These are phyloP conservation scores for Domatiomyces globalis DNA, from an alignment of 2,329 filamentous ascomycete genomes.

Conservation along the genomic window DNA sequence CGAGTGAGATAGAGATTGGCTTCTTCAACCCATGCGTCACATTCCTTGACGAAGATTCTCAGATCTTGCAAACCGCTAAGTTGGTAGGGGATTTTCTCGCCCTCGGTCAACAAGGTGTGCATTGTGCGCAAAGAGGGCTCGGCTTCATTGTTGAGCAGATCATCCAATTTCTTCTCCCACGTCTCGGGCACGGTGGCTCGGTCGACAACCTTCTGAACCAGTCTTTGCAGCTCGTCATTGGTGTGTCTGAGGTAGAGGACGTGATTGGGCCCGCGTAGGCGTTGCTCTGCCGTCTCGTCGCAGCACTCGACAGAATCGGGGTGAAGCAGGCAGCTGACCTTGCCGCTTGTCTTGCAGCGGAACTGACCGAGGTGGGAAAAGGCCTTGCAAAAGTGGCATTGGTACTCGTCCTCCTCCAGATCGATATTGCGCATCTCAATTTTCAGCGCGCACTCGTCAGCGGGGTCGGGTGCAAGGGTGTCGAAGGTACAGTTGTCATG, in stretches of 20 bases:
- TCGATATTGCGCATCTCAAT: constrained; percentile 57
- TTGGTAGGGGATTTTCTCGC: constrained; percentile 88
- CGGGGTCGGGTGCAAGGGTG: constrained; percentile 18
- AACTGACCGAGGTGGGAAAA: constrained; percentile 87
- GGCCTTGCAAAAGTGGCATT: constrained; percentile 81
- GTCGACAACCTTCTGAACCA: constrained; percentile 65
- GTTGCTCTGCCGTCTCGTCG: constrained; percentile 49
- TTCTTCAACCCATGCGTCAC: constrained; percentile 96
- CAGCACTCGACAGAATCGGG: constrained; percentile 73
- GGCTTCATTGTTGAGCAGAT: constrained; percentile 66
- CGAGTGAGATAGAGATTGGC: constrained; percentile 91
- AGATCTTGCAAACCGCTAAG: constrained; percentile 69
- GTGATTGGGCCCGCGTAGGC: constrained; percentile 58
- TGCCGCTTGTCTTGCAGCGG: constrained; percentile 67
- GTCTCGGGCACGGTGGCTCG: constrained; percentile 72
- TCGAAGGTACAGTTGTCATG: constrained; percentile 41
- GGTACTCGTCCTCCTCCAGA: constrained; percentile 79
- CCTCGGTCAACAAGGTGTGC: constrained; percentile 72
- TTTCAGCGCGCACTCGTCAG: constrained; percentile 42
- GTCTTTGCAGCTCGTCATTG: constrained; percentile 51
- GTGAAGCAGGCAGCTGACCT: constrained; percentile 69
- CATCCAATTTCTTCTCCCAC: constrained; percentile 85
- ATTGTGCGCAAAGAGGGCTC: constrained; percentile 76
- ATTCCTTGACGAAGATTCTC: constrained; percentile 81
- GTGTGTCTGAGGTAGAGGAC: constrained; percentile 63